Evolutionary conservation across 331 rosid genomes (phyloP).

Genomic region (Quercus phellos): DNA sequence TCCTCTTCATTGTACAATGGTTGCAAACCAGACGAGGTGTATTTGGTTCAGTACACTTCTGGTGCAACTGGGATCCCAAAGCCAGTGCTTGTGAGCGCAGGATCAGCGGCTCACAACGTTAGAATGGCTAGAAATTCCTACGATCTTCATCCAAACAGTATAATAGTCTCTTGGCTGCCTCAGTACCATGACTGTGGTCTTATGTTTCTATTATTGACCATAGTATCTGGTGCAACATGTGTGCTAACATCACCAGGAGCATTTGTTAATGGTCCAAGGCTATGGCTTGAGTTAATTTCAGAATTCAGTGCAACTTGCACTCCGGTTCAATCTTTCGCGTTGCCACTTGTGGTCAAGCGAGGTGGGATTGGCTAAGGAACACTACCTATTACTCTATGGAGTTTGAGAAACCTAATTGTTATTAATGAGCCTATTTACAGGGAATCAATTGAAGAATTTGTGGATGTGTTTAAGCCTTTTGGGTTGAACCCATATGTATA

Average conservation of each 20-base stretch:
- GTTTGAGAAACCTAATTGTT: slow-evolving; percentile 53
- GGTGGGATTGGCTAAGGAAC: slow-evolving; percentile 40
- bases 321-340: slow-evolving; percentile 68
- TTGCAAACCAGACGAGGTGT: slow-evolving; percentile 44
- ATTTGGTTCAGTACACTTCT: slow-evolving; percentile 75
- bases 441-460: slow-evolving; percentile 49
- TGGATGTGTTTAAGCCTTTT: slow-evolving; percentile 34
- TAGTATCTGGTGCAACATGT: slow-evolving; percentile 66
- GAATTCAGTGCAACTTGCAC: slow-evolving; percentile 67
- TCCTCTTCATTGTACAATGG: slow-evolving; percentile 34
- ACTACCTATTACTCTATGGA: slow-evolving; percentile 29
- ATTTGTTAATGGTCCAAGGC: slow-evolving; percentile 55
- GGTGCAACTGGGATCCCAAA: slow-evolving; percentile 72
- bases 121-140: slow-evolving; percentile 65
- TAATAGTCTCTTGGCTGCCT: slow-evolving; percentile 77
- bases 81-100: slow-evolving; percentile 72
- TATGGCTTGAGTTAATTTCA: slow-evolving; percentile 69
- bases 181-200: slow-evolving; percentile 88
- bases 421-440: slow-evolving; percentile 69
- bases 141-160: slow-evolving; percentile 65
- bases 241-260: slow-evolving; percentile 52
- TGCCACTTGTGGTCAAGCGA: slow-evolving; percentile 65
- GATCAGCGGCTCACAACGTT: slow-evolving; percentile 72
- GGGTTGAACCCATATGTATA: slow-evolving; percentile 48
- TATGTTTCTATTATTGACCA: slow-evolving; percentile 65